phyloP scores from a whole-genome alignment of 176 grass and related monocot species.

The Bonia amplexicaulis region DNA sequence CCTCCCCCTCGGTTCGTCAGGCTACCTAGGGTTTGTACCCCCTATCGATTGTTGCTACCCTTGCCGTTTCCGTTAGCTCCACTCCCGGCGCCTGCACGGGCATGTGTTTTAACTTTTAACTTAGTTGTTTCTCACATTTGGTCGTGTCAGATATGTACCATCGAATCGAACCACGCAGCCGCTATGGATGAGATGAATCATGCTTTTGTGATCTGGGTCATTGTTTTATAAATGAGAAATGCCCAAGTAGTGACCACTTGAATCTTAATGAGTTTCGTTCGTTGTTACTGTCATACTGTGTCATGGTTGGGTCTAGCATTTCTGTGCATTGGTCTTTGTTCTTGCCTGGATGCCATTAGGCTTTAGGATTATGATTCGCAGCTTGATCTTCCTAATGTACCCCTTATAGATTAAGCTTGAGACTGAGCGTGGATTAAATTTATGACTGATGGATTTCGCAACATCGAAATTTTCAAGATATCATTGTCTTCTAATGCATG shows the following conservation, averaged over 20 bases:
- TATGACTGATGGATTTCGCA: neutral
- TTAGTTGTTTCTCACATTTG: neutral
- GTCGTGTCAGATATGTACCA: constrained; percentile 8
- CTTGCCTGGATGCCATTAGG: neutral
- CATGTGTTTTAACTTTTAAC: neutral
- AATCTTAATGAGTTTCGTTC: neutral
- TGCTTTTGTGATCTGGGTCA: neutral
- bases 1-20: neutral
- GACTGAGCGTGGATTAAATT: neutral
- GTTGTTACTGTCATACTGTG: neutral
- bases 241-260: neutral
- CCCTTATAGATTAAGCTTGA: neutral
- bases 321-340: neutral
- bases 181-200: constrained; percentile 23
- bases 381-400: neutral
- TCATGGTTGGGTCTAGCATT: neutral
- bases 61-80: constrained; percentile 20
- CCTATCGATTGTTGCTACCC: neutral
- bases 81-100: neutral
- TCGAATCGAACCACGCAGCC: neutral
- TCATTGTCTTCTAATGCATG: neutral
- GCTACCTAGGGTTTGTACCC: constrained; percentile 43
- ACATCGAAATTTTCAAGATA: neutral
- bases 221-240: neutral
- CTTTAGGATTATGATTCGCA: neutral